These are phyloP conservation scores for Phoma sp. DNA, from an alignment of 2,329 filamentous ascomycete species.

Conservation along the genomic window DNA sequence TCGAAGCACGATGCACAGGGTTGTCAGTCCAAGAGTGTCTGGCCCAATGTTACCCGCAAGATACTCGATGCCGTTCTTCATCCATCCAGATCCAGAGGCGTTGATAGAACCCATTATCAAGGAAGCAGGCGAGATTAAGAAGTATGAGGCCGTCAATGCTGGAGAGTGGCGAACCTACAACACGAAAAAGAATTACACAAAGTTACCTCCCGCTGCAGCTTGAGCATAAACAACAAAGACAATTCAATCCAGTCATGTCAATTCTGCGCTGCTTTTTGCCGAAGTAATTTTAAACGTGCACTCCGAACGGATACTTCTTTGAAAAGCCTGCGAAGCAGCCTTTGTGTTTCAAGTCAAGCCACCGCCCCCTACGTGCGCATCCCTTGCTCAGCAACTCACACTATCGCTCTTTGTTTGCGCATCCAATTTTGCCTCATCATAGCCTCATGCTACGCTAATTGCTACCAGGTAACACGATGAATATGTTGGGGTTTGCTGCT, in stretches of 20 bases:
- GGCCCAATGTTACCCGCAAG: constrained; percentile 38
- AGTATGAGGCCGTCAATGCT: constrained; percentile 46
- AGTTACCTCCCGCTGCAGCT: background rate
- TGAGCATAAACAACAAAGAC: background rate
- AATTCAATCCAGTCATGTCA: no score
- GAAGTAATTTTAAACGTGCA: background rate
- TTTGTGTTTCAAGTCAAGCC: constrained; percentile 11
- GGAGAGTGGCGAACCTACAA: constrained; percentile 45
- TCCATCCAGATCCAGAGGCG: constrained; percentile 44
- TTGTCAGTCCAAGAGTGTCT: constrained; percentile 39
- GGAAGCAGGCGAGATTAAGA: constrained; percentile 40
- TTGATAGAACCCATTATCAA: constrained; percentile 45
- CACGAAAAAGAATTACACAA: constrained; percentile 36
- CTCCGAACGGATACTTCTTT: background rate
- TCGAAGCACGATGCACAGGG: constrained; percentile 47
- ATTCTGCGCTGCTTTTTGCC: background rate
- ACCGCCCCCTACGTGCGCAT: constrained; percentile 5
- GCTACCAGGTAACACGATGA: background rate
- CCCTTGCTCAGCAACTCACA: constrained; percentile 10
- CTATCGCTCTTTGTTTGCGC: constrained; percentile 23
- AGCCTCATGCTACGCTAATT: constrained; percentile 4
- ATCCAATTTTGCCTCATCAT: constrained; percentile 13
- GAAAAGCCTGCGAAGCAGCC: background rate
- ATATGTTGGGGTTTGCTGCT: background rate
- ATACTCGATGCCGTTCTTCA: constrained; percentile 50